Conservation (phyloP, 148 eudicot genomes). For the Chenopodium album region DNA sequence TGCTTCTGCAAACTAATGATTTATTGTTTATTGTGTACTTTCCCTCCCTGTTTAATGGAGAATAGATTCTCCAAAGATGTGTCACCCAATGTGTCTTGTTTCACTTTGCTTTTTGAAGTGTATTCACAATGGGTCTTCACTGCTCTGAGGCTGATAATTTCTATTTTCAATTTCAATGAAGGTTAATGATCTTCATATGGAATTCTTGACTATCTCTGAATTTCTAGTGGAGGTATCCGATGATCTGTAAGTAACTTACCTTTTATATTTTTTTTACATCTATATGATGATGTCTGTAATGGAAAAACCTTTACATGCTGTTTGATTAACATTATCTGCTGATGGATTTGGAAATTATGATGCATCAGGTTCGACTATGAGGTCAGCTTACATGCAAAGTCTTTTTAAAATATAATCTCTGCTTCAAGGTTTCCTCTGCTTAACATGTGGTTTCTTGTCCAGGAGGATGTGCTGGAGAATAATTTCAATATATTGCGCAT, state of each 20-base stretch:
- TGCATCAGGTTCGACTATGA: slow-evolving; percentile 85
- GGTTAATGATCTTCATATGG: slow-evolving; percentile 93
- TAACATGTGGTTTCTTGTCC: slow-evolving; percentile 19
- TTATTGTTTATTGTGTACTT: neutral
- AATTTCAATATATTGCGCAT: slow-evolving; percentile 87
- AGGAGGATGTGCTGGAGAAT: slow-evolving; percentile 91
- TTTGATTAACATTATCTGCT: slow-evolving; percentile 16
- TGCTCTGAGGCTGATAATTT: slow-evolving; percentile 20
- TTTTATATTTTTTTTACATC: neutral
- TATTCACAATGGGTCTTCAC: neutral
- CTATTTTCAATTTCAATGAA: slow-evolving; percentile 38
- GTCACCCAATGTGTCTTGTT: neutral
- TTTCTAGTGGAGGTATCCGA: slow-evolving; percentile 89
- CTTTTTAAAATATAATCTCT: neutral
- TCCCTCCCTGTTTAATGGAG: neutral
- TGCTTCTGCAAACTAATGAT: slow-evolving; percentile 5
- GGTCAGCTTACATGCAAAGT: slow-evolving; percentile 43
- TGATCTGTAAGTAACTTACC: slow-evolving; percentile 71
- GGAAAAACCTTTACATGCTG: neutral
- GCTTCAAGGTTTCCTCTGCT: slow-evolving; percentile 7
- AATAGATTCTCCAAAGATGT: neutral
- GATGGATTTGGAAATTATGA: slow-evolving; percentile 19
- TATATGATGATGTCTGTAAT: too few relatives aligned
- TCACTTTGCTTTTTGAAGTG: neutral
- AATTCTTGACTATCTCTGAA: slow-evolving; percentile 82